Base-by-base conservation (phyloP, 441 rosid genomes). In the Aleurites moluccanus region DNA sequence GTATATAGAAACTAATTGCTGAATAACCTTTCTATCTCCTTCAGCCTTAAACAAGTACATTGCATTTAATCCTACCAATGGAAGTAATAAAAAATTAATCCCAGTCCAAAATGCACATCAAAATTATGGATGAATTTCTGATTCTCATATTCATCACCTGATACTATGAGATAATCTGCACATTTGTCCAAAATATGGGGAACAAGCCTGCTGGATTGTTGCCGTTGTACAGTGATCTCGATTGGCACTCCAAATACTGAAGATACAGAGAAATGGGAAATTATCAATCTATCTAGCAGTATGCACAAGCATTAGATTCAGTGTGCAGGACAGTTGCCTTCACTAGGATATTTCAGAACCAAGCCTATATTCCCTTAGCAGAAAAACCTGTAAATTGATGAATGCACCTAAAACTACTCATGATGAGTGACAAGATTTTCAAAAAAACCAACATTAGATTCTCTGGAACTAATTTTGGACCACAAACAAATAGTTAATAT, bases 231-330 rank as follows among this genome's bases (percentile, higher is more conserved):
- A 13, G 84, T 86, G 73, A 85, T 70, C 73, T 92, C 92, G 73
- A 94, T 81, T 15, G 96, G 94, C 76, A 90, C 94, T 80, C 99
- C 99, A 88, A 94, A 92, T 45, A 84, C 98, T 94, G 84, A 73
- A 69, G 50, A 67, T 15, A 73, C 35, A 27, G 62, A 68, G 42
- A 61, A 50, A 69, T 6, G 52, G 65, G 62, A 67, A 72, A 53
- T 50, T 18, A 63, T 73, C 20, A 80, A 40, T 16, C 25, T 57
- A 76, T 38, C 72, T 55, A 72, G 33, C 49, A 57, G 14, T 6
- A 47, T 21, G 68, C 53, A 76, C 16, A 42, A 8, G 3, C 55
- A 61, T 30, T 20, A 42, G 25, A 49, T 38, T 62, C 33, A 49
- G 30, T 59, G 47, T 10, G 60, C 10, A 63, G 25, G 10, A 2